Evolutionary conservation across 164 flowering plant species (phyloP).

Genomic region (Saururus chinensis): DNA sequence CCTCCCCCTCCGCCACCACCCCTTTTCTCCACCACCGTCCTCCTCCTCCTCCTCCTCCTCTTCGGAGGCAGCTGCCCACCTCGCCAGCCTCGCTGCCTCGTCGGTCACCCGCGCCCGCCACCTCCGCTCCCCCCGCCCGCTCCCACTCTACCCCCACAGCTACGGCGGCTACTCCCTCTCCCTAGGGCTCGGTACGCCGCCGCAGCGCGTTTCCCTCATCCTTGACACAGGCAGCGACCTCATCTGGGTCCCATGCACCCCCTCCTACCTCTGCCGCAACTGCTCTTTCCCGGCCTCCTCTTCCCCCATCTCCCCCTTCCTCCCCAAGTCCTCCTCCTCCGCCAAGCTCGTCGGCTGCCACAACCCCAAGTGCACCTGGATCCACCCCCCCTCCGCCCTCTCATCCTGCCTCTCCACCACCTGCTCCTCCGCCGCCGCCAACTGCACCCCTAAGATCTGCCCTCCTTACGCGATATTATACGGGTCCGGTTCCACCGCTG

Average conservation of each 20-base stretch:
- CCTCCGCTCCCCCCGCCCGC: conserved; percentile 27
- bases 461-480: conserved; percentile 38
- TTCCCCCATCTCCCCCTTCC: conserved; percentile 18
- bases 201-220: conserved; percentile 38
- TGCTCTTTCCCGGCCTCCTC: conserved; percentile 21
- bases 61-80: conserved; percentile 13
- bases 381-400: conserved; percentile 29
- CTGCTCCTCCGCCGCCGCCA: conserved; percentile 11
- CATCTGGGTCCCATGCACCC: conserved; percentile 62
- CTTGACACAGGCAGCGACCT: conserved; percentile 53
- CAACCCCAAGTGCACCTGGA: conserved; percentile 56
- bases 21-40: background rate
- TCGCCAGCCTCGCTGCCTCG: conserved; percentile 24
- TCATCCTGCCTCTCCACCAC: conserved; percentile 6
- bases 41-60: conserved; percentile 10
- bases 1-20: conserved; percentile 1
- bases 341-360: conserved; percentile 37
- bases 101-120: conserved; percentile 45
- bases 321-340: conserved; percentile 44
- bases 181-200: conserved; percentile 54
- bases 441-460: conserved; percentile 40
- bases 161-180: conserved; percentile 55
- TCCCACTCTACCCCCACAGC: conserved; percentile 35
- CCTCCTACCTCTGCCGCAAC: conserved; percentile 31
- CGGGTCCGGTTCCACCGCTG: conserved; percentile 47